Evolutionary conservation across 148 eudicot species (phyloP), one percentile per base, ranked within the genome.

Genomic region (Rhododendron ovatum): DNA sequence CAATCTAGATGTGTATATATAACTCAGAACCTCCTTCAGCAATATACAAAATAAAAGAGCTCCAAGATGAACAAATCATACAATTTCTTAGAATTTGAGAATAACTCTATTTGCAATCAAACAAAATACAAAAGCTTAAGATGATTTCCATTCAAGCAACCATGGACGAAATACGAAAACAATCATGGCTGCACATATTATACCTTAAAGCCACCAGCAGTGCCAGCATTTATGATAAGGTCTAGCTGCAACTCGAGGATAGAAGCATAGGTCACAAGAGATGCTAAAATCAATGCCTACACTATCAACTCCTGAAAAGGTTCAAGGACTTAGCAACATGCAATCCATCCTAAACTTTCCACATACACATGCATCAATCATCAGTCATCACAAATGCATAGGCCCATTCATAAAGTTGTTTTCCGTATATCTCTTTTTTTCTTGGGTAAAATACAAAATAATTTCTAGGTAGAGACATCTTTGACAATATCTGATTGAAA

Each of bases 181-280:
- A 63, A 78, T 28, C n/a, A 30, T 13, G 18, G 61, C 41, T 17
- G 65, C 39, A 75, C 3, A 24, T n/a, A 85, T 55, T 57, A 53
- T 92, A 96, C 99, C 96, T 94, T 92, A 86, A 96, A 95, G 65
- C 98, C 99, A 87, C 99, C 99, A 90, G 96, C 93, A 81, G 99
- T 96, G 84, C 99, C 99, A 24, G 99, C 99, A 92, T 95, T 95
- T 86, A 96, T 95, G 85, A 96, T 90, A 85, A 96, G 98, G 87
- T 96, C 99, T 20, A 98, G 98, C 88, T 95, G 81, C 87, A 96
- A 85, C 30, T 96, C 95, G 85, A 92, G 96, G 88, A 96, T 86
- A 85, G 99, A 88, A 76, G 99, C 98, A 91, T 94, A 96, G 51
- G 96, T 93, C 86, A 95, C 91, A 87, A 96, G 98, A 39, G 99